phyloP scores from a whole-genome alignment of 129 eudicot genomes.

The Tagetes patula region DNA sequence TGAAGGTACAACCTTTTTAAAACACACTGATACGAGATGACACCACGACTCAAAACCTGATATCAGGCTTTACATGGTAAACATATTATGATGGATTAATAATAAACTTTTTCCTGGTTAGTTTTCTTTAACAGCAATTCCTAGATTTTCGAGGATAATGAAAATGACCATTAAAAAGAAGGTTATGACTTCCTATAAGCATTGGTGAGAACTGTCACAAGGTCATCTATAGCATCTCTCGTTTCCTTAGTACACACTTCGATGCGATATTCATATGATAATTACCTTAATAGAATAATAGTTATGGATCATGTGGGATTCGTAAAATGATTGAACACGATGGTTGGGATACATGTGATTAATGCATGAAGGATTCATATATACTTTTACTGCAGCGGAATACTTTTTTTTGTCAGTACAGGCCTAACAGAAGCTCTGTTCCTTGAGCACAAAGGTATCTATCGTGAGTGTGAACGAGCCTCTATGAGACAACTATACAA shows the following conservation, averaged over 20 bases:
- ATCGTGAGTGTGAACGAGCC: constrained; percentile 78
- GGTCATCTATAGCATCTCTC: background rate
- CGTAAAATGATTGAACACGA: background rate
- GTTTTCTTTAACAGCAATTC: background rate
- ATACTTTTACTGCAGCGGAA: constrained; percentile 4
- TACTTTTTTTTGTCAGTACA: constrained; percentile 30
- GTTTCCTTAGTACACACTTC: background rate
- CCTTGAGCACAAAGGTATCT: constrained; percentile 77
- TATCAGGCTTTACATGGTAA: constrained; percentile 8
- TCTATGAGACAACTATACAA: constrained; percentile 78
- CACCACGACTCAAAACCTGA: constrained; percentile 14
- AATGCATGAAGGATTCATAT: constrained; percentile 5
- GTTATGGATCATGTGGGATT: background rate
- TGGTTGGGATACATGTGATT: constrained; percentile 7
- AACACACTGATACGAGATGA: constrained; percentile 16
- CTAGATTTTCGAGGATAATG: too few species aligned
- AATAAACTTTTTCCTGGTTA: background rate
- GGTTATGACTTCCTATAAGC: background rate
- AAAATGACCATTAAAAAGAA: background rate
- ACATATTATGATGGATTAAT: background rate
- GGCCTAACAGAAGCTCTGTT: constrained; percentile 88
- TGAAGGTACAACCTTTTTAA: constrained; percentile 56
- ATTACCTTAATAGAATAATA: background rate
- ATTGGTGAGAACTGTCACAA: background rate
- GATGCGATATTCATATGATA: background rate